Conservation (phyloP, 2,329 filamentous ascomycete species). For the Verticillium isaacii region DNA sequence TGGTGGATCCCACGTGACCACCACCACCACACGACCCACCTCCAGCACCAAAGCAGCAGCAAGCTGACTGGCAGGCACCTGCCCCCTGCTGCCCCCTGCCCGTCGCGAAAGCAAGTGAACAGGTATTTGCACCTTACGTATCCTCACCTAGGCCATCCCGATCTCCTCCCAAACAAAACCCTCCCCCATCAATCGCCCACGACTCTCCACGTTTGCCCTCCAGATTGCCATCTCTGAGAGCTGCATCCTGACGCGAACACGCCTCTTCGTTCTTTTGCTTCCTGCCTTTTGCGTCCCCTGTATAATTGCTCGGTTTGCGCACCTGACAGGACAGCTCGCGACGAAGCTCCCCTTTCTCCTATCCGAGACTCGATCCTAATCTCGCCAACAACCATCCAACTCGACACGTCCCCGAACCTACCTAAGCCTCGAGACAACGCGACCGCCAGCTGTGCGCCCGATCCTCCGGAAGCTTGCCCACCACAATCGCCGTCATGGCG, state of each 20-base stretch:
- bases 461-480: constrained; percentile 6
- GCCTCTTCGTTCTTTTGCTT: constrained; percentile 6
- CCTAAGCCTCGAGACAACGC: neutral
- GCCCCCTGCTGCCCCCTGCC: neutral
- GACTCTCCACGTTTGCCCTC: constrained; percentile 10
- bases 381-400: constrained; percentile 6
- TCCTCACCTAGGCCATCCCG: constrained; percentile 12
- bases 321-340: neutral
- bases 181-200: constrained; percentile 5
- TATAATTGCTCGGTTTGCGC: constrained; percentile 14
- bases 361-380: constrained; percentile 5
- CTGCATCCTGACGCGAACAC: constrained; percentile 9
- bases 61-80: neutral
- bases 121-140: constrained; percentile 12
- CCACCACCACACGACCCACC: neutral
- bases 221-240: constrained; percentile 15
- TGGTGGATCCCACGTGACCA: neutral
- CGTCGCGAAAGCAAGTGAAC: constrained; percentile 3
- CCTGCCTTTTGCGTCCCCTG: constrained; percentile 10
- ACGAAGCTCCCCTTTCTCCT: constrained; percentile 6
- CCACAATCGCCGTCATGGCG: constrained; percentile 42
- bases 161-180: neutral
- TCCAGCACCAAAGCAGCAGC: neutral
- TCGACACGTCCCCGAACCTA: constrained; percentile 1
- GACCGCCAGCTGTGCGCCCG: constrained; percentile 5